Base-by-base conservation (phyloP, 225 moss, liverwort and hornwort species). In the Anthoceros angustus region DNA sequence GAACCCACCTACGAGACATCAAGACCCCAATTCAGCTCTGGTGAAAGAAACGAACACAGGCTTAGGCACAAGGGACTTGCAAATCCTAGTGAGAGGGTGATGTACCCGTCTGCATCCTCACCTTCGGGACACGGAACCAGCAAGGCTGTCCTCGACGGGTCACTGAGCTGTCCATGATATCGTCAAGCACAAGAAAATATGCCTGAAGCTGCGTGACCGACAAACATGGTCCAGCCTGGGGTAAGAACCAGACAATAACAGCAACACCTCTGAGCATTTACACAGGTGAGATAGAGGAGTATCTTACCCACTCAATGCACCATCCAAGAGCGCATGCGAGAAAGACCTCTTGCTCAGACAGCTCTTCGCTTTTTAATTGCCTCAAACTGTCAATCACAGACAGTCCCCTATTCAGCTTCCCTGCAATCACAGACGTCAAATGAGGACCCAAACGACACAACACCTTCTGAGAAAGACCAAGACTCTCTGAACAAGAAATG, bases 271-370 rank as follows among this genome's bases (percentile, higher is more conserved):
- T 42, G 9, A 26, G 11, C 24, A 9, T 18, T 40, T 42, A 14
- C 24, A 18, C 43, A 48, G 50, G 14, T 39, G 26, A 67, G 5
- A 41, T 8, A 42, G 42, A 9, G 8, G 71, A 23, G 26, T 9
- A 61, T 70, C 72, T 48, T 84, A 91, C 95, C 95, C 91, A 98
- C 75, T 98, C 91, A 41, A 98, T 74, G 76, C 95, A 98, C 95
- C 91, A 98, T 38, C 91, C 95, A 39, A 98, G 82, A 70, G 74
- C 71, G 72, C 78, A 87, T 23, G 95, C 84, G 42, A 80, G 80
- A 71, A 98, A 88, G 25, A 72, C 60, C 73, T 98, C 91, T 26
- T 76, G 42, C 74, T 86, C 86, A 26, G 80, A 79, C 42, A 88
- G 80, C n/a, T 72, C 72, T 38, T 25, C 73, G 61, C 80, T 23